A percentile compares a stretch with the other conserved stretches of the same genome.
phyloP scores from a whole-genome alignment of 768 basidiomycete species.

The Termitomyces sp. region DNA sequence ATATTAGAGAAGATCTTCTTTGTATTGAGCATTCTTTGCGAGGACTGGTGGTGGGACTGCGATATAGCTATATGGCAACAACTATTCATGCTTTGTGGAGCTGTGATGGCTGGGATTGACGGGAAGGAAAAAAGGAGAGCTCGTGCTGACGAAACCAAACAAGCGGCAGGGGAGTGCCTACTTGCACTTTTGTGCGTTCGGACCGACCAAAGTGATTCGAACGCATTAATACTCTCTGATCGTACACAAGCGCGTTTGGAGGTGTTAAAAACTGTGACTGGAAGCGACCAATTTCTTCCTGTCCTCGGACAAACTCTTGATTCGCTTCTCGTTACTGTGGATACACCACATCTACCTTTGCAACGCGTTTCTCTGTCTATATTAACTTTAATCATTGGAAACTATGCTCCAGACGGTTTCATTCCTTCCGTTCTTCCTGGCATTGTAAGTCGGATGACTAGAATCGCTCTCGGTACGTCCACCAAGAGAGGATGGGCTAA shows the following conservation, averaged over 20 bases:
- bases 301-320: constrained; percentile 82
- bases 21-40: constrained; percentile 51
- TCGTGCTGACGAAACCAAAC: constrained; percentile 78
- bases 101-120: constrained; percentile 60
- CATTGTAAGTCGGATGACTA: constrained; percentile 70
- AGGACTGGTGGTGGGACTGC: constrained; percentile 83
- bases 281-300: constrained; percentile 53
- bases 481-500: constrained; percentile 63
- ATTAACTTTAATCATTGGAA: constrained; percentile 48
- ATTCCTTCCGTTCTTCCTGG: constrained; percentile 78
- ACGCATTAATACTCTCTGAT: constrained; percentile 14
- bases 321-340: constrained; percentile 55
- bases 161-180: constrained; percentile 68
- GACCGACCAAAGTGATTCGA: constrained; percentile 30
- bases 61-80: constrained; percentile 78
- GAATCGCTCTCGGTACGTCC: constrained; percentile 54
- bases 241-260: constrained; percentile 23
- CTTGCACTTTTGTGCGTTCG: constrained; percentile 55
- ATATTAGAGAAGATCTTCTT: constrained; percentile 70
- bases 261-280: constrained; percentile 39
- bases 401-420: constrained; percentile 48
- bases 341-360: constrained; percentile 53
- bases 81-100: constrained; percentile 69
- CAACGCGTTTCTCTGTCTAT: constrained; percentile 60
- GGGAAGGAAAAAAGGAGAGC: constrained; percentile 62